Conservation (phyloP, 768 basidiomycete species). For the Pleurotus tuoliensis region DNA sequence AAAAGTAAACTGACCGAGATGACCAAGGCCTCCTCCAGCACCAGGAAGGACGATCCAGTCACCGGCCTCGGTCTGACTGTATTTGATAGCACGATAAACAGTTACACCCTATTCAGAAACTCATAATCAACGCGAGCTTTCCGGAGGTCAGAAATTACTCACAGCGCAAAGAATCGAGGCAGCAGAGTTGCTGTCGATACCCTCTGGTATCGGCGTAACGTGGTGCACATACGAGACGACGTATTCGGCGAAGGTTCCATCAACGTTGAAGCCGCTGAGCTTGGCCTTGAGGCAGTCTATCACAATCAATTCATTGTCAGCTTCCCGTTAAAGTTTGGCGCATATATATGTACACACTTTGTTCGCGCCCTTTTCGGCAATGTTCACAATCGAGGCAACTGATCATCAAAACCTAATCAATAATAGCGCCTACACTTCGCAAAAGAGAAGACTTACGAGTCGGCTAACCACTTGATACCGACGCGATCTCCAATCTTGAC, state of each 20-base stretch:
- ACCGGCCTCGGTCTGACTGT: slow-evolving; percentile 57
- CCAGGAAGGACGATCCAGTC: slow-evolving; percentile 78
- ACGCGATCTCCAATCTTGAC: slow-evolving; percentile 78
- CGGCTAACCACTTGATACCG: slow-evolving; percentile 80
- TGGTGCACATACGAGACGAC: slow-evolving; percentile 58
- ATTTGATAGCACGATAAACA: slow-evolving; percentile 82
- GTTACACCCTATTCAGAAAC: slow-evolving; percentile 58
- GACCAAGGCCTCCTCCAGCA: slow-evolving; percentile 80
- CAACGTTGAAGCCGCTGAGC: slow-evolving; percentile 66
- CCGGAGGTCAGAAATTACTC: slow-evolving; percentile 15
- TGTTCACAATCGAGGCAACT: slow-evolving; percentile 70
- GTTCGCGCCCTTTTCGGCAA: slow-evolving; percentile 74
- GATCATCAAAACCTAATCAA: background rate
- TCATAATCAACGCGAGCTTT: background rate
- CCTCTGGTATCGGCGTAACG: slow-evolving; percentile 79
- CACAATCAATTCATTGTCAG: background rate
- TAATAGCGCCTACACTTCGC: background rate
- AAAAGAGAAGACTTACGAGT: slow-evolving; percentile 32
- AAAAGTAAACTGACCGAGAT: slow-evolving; percentile 47
- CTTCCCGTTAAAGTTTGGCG: background rate
- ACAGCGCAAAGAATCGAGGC: slow-evolving; percentile 79
- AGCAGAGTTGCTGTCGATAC: slow-evolving; percentile 59
- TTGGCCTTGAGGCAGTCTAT: slow-evolving; percentile 58
- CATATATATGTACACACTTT: slow-evolving; percentile 40
- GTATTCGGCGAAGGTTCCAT: slow-evolving; percentile 77